Evolutionary conservation across 2,329 filamentous ascomycete genomes (phyloP).

Genomic region (Botryosphaeria agaves): DNA sequence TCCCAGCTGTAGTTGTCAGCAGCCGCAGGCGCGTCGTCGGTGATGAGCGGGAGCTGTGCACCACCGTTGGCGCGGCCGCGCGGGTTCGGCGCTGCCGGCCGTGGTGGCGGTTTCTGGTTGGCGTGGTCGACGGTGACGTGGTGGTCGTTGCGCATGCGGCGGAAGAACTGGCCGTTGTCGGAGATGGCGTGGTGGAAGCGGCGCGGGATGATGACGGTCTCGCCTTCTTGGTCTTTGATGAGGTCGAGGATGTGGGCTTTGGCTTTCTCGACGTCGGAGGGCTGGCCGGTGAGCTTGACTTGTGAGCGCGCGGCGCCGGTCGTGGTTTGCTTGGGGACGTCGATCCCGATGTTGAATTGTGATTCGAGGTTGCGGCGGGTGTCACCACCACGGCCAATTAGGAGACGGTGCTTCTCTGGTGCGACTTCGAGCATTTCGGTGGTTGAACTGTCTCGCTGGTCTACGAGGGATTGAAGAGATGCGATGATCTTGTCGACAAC

Average conservation of each 20-base stretch:
- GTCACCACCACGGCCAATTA: conserved; percentile 87
- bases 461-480: conserved; percentile 64
- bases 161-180: conserved; percentile 89
- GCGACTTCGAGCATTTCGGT: conserved; percentile 67
- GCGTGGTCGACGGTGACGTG: conserved; percentile 85
- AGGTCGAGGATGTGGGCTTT: conserved; percentile 69
- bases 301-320: conserved; percentile 60
- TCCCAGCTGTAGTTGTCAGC: conserved; percentile 68
- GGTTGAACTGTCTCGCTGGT: conserved; percentile 69
- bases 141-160: conserved; percentile 67
- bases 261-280: conserved; percentile 64
- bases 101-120: conserved; percentile 58
- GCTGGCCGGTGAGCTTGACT: conserved; percentile 69
- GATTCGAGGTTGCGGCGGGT: conserved; percentile 70
- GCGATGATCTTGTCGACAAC: conserved; percentile 80
- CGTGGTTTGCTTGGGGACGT: conserved; percentile 64
- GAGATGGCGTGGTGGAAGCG: conserved; percentile 69
- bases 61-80: conserved; percentile 34
- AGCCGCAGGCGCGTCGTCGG: conserved; percentile 52
- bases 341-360: conserved; percentile 71
- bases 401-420: conserved; percentile 70
- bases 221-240: conserved; percentile 73
- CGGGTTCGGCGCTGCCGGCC: conserved; percentile 33
- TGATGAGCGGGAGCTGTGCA: conserved; percentile 70
- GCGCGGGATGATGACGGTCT: conserved; percentile 70